Evolutionary conservation across 441 rosid species (phyloP), one percentile per base, ranked within the genome.

Genomic region (Theobroma grandiflorum): DNA sequence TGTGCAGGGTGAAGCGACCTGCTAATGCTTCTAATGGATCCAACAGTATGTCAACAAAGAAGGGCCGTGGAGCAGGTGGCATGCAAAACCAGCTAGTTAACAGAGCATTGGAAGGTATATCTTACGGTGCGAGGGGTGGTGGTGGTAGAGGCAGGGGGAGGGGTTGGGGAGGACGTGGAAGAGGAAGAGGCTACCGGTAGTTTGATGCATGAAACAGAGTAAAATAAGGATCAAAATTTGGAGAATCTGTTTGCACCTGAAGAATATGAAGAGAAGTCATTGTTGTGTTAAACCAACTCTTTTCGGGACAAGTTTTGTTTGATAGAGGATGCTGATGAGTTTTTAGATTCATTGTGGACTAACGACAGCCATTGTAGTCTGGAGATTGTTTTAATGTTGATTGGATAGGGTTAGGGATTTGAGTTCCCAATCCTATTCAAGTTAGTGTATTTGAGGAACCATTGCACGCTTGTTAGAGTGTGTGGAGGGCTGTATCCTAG

Each of bases 21-120:
- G 86, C 89, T 38, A 84, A 76, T 85, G 91, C 89, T 69, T 81
- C 82, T 75, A 93, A 87, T 77, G 97, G 94, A 75, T 86, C 96
- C 4, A 86, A 88, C 68, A 91, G 88, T 82, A 69, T 45, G 11
- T 88, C 85, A 37, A 40, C 85, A 8, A 97, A 97, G 85, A 95
- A 85, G 84, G 92, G 96, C 50, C 95, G 97, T 26, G 98, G 98
- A 63, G 85, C 87, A 0, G 92, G 95, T 74, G 90, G 93, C 40
- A 16, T 88, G 83, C 97, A 88, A 75, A 95, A 87, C 75, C 99
- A 97, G 86, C 95, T 93, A 63, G 96, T 97, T 40, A 95, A 89
- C 81, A 91, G 95, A 85, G 98, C 98, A 69, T 88, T 93, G 63
- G 95, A 95, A 82, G 99, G 98, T 50, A 88, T 96, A 83, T 90